Base-by-base conservation (phyloP, 129 eudicot genomes). In the Gnaphalium uliginosum region DNA sequence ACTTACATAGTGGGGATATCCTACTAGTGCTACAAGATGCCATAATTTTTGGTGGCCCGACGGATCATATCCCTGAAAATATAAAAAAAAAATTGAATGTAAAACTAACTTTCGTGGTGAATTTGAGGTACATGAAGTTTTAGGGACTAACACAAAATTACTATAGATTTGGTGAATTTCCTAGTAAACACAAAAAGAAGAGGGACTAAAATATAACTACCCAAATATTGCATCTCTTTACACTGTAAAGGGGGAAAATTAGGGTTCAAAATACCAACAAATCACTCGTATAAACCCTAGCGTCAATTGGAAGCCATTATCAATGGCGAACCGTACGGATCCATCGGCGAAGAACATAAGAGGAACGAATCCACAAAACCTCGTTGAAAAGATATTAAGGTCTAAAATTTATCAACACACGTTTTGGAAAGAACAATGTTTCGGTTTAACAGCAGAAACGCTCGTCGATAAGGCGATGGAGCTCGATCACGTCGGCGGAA, bases 361-460 rank as follows among this genome's bases (percentile, higher is more conserved):
- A 79, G 97, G 99, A 13, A 95, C 97, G 54, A 91, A 95, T 69
- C 99, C 99, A 0, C 99, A 95, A 33, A 95, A 95, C 76, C 72
- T 91, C 29, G 93, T 91, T 18, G 97, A 95, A 82, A 95, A 89
- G 86, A 95, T 95, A 0, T 27, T 95, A 32, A 74, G 99, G 62
- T 76, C 96, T n/a, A 95, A 95, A 83, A 95, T 95, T 19, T 89
- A 91, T 85, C 92, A 87, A 76, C 74, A 86, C 82, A 84, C 88
- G 0, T 95, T 82, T 77, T 91, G 99, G 99, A 95, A 95, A 82
- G 99, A 95, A 60, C 97, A 95, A 18, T 95, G 99, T 77, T 95
- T 95, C 72, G 99, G 99, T n/a, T 82, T 95, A n/a, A 95, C 99
- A 3, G 97, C 99, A 1, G 99, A 95, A 81, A 95, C 99, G 25